phyloP scores from a whole-genome alignment of 495 filamentous ascomycete species.

The Cairneyella variabilis region DNA sequence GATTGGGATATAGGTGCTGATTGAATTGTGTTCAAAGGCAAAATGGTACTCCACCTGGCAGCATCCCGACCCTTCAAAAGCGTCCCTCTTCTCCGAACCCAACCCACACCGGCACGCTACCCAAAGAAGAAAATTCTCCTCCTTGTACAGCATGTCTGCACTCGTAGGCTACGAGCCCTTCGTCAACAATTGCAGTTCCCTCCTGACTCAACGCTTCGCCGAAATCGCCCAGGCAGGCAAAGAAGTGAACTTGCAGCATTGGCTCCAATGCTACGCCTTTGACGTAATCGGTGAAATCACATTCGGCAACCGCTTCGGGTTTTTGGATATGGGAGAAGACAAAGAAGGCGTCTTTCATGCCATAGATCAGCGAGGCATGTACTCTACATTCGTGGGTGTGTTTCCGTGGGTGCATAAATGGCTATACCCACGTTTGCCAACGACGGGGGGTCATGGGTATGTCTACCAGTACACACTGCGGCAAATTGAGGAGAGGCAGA shows the following conservation, averaged over 20 bases:
- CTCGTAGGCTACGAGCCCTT: slow-evolving; percentile 52
- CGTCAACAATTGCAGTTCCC: slow-evolving; percentile 46
- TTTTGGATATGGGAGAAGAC: slow-evolving; percentile 48
- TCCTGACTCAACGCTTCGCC: slow-evolving; percentile 41
- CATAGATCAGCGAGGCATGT: slow-evolving; percentile 35
- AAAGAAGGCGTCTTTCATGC: slow-evolving; percentile 43
- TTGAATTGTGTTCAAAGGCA: slow-evolving; percentile 23
- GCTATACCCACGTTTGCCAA: slow-evolving; percentile 37
- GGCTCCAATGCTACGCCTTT: slow-evolving; percentile 57
- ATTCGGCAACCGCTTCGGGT: slow-evolving; percentile 50
- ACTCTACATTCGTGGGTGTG: slow-evolving; percentile 44
- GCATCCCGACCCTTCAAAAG: slow-evolving; percentile 19
- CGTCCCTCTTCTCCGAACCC: slow-evolving; percentile 30
- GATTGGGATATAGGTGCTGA: too few relatives aligned
- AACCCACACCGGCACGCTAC: slow-evolving; percentile 26
- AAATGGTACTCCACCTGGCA: slow-evolving; percentile 31
- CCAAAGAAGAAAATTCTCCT: slow-evolving; percentile 35
- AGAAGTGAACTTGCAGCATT: slow-evolving; percentile 43
- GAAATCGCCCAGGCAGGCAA: slow-evolving; percentile 35
- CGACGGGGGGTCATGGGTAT: slow-evolving; percentile 39
- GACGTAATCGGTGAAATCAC: slow-evolving; percentile 58
- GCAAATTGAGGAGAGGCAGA: slow-evolving; percentile 36
- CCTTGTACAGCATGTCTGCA: slow-evolving; percentile 49
- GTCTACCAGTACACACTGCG: slow-evolving; percentile 41
- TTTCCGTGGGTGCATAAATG: slow-evolving; percentile 42